Conservation (phyloP, 768 basidiomycete genomes). For the Terana coerulea region DNA sequence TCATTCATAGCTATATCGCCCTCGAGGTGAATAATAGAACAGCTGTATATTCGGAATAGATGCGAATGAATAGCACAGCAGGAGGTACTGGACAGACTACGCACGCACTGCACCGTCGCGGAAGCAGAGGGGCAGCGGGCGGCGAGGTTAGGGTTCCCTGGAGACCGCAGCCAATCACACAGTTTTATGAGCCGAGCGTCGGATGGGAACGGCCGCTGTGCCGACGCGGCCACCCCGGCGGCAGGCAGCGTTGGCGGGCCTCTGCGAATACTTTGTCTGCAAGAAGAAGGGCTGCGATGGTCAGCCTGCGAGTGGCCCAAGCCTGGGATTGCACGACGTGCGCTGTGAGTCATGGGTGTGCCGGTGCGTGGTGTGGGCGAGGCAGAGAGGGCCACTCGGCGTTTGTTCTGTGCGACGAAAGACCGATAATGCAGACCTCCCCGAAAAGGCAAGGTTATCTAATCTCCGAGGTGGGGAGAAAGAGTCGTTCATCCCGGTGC, state of each 20-base stretch:
- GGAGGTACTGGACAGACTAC: conserved; percentile 1
- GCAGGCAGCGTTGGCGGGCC: neutral
- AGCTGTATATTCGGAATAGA: conserved; percentile 6
- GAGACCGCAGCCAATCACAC: neutral
- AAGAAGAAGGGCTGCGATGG: neutral
- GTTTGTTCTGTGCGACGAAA: conserved; percentile 4
- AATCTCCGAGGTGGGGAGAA: conserved; percentile 5
- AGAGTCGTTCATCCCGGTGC: neutral
- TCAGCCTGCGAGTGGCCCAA: neutral
- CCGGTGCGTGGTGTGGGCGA: conserved; percentile 3
- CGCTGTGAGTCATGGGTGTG: neutral
- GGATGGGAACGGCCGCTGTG: neutral
- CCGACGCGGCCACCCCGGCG: neutral
- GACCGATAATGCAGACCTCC: conserved; percentile 1
- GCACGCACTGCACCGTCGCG: neutral
- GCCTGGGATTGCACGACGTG: neutral
- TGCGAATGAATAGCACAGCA: conserved; percentile 4
- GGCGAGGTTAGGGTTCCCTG: neutral
- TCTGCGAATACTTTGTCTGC: neutral
- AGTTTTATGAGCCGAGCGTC: neutral
- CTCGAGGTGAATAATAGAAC: neutral
- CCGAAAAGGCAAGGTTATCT: neutral
- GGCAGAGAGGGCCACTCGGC: neutral
- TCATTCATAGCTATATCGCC: too few species aligned
- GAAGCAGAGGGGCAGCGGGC: neutral